These are phyloP conservation scores for Xanthoparmelia taractica DNA, from an alignment of 495 filamentous ascomycete species.

Conservation along the genomic window DNA sequence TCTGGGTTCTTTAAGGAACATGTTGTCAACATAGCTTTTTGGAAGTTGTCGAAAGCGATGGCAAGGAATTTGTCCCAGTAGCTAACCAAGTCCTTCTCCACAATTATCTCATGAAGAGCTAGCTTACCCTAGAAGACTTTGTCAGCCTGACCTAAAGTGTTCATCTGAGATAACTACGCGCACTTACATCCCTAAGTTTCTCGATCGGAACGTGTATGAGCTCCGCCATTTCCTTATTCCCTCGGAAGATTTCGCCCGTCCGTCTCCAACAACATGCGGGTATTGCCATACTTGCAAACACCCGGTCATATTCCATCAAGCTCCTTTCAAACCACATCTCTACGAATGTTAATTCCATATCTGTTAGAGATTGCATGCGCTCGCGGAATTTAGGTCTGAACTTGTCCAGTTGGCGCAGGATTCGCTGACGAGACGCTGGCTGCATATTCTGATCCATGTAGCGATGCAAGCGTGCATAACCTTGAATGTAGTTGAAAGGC, in stretches of 20 bases:
- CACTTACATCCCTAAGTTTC: constrained; percentile 76
- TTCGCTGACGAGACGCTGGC: constrained; percentile 70
- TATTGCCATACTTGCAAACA: constrained; percentile 98
- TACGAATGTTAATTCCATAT: constrained; percentile 84
- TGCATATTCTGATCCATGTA: constrained; percentile 89
- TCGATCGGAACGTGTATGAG: constrained; percentile 91
- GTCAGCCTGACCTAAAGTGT: background rate
- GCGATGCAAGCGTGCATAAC: constrained; percentile 76
- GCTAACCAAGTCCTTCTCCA: constrained; percentile 85
- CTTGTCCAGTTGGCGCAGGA: constrained; percentile 78
- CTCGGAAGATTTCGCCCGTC: constrained; percentile 94
- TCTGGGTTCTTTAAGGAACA: constrained; percentile 86
- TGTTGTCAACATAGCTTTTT: constrained; percentile 93
- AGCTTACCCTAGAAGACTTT: constrained; percentile 66
- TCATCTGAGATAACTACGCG: background rate
- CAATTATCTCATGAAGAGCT: constrained; percentile 89
- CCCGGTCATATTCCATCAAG: constrained; percentile 93
- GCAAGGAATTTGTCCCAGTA: constrained; percentile 99
- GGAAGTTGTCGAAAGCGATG: constrained; percentile 94
- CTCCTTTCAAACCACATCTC: constrained; percentile 98
- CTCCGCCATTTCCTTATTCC: constrained; percentile 98
- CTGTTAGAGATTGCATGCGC: constrained; percentile 81
- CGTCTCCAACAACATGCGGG: constrained; percentile 96
- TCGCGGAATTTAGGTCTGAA: constrained; percentile 96
- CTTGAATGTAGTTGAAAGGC: constrained; percentile 97